A percentile compares a stretch with the other conserved stretches of the same genome.
Conservation (phyloP, 2,329 filamentous ascomycete species). For the Neoscytalidium dimidiatum region DNA sequence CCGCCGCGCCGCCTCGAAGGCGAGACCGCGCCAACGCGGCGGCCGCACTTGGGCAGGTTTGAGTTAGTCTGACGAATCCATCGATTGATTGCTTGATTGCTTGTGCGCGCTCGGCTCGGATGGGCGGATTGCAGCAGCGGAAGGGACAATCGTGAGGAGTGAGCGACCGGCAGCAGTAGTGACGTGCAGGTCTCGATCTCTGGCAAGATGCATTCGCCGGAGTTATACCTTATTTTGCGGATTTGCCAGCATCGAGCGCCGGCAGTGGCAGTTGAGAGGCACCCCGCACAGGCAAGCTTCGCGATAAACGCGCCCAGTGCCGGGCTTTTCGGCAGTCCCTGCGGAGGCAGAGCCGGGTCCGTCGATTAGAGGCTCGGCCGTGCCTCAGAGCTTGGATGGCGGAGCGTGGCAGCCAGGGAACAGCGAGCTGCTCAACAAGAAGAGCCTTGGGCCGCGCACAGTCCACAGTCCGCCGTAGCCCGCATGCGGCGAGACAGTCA, state of each 20-base stretch:
- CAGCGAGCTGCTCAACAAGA: no score
- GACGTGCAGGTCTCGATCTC: constrained; percentile 8
- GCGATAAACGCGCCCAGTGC: background rate
- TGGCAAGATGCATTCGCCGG: background rate
- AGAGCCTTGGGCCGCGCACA: background rate
- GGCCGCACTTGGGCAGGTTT: background rate
- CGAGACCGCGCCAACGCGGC: background rate
- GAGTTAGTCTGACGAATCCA: background rate
- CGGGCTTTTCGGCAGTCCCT: background rate
- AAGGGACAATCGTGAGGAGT: background rate
- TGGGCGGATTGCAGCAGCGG: background rate
- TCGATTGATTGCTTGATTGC: no score
- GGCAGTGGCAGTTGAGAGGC: background rate
- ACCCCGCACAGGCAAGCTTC: background rate
- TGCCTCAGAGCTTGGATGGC: background rate
- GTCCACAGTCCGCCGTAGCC: no score
- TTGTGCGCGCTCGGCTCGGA: background rate
- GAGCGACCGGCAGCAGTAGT: background rate
- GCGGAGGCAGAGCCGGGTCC: background rate
- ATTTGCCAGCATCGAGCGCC: background rate
- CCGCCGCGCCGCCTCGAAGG: background rate
- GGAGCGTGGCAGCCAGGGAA: background rate
- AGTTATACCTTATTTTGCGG: background rate
- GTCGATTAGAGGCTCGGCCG: background rate
- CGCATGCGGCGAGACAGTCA: constrained; percentile 5